Percentiles rank a stretch among this genome's conserved stretches.
Conservation (phyloP, 1,139 yeast genomes). For the Debaryomycetaceae sp. region DNA sequence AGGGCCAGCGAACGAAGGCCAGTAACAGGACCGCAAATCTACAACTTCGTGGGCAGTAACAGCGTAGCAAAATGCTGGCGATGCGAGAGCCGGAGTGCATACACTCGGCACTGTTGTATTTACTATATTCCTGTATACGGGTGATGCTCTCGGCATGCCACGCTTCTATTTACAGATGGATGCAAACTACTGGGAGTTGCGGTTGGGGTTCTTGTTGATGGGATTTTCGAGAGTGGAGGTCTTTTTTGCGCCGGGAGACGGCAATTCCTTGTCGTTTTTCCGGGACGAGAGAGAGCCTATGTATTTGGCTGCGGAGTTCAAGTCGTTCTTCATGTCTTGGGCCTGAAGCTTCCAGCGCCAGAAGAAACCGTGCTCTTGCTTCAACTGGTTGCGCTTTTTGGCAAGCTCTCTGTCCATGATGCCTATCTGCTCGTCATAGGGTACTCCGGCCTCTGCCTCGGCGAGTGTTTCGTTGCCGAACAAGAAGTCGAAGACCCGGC, state of each 20-base stretch:
- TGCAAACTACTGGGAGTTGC: neutral
- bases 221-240: neutral
- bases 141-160: too few species aligned
- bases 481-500: conserved; percentile 73
- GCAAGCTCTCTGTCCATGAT: conserved; percentile 37
- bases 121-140: too few species aligned
- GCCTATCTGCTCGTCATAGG: conserved; percentile 57
- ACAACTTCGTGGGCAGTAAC: too few species aligned
- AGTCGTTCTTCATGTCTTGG: conserved; percentile 31
- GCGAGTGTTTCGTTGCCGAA: conserved; percentile 76
- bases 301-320: conserved; percentile 19
- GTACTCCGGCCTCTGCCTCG: conserved; percentile 72
- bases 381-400: conserved; percentile 36
- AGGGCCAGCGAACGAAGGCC: too few species aligned
- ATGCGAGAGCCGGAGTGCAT: too few species aligned
- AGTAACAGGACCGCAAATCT: too few species aligned
- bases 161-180: neutral
- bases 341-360: conserved; percentile 40
- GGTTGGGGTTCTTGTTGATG: neutral
- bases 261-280: neutral
- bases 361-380: conserved; percentile 38
- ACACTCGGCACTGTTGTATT: too few species aligned
- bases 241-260: neutral
- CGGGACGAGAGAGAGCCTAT: conserved; percentile 6
- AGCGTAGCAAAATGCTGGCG: too few species aligned